phyloP scores from a whole-genome alignment of 2,329 filamentous ascomycete species.

The Apiospora sp. region DNA sequence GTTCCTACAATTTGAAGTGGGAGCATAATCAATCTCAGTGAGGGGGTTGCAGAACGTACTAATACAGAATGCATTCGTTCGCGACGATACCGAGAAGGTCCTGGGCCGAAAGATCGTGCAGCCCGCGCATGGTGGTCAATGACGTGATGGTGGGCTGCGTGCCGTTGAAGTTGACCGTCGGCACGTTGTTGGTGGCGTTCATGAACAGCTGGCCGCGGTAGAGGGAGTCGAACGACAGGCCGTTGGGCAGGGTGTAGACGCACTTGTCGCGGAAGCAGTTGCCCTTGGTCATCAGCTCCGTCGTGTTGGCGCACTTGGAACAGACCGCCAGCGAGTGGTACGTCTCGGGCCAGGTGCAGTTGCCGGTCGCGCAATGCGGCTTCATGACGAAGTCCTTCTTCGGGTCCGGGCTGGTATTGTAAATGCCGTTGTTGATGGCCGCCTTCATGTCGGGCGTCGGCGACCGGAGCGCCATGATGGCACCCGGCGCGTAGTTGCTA shows the following conservation, averaged over 20 bases:
- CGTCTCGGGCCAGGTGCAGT: slow-evolving; percentile 29
- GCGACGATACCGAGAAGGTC: slow-evolving; percentile 26
- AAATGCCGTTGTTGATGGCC: slow-evolving; percentile 29
- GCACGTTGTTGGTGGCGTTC: slow-evolving; percentile 24
- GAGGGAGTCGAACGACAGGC: slow-evolving; percentile 20
- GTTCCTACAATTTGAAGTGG: background rate
- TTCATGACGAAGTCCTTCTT: slow-evolving; percentile 25
- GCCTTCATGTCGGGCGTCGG: slow-evolving; percentile 30
- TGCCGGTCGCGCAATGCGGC: slow-evolving; percentile 26
- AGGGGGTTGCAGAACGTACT: background rate
- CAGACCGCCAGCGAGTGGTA: slow-evolving; percentile 30
- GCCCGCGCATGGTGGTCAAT: slow-evolving; percentile 26
- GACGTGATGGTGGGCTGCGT: slow-evolving; percentile 28
- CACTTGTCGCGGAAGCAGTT: slow-evolving; percentile 17
- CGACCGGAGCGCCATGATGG: slow-evolving; percentile 26
- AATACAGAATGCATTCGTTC: slow-evolving; percentile 30
- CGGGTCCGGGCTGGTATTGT: slow-evolving; percentile 26
- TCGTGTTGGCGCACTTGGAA: slow-evolving; percentile 30
- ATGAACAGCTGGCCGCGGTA: slow-evolving; percentile 24
- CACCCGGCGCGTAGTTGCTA: slow-evolving; percentile 25
- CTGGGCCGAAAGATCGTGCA: slow-evolving; percentile 25
- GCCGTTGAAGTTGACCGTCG: slow-evolving; percentile 27
- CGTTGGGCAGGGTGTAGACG: slow-evolving; percentile 28
- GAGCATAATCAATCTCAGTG: background rate
- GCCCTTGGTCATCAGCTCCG: slow-evolving; percentile 25